Evolutionary conservation across 306 rosid species (phyloP).

Genomic region (Ceratonia siliqua): DNA sequence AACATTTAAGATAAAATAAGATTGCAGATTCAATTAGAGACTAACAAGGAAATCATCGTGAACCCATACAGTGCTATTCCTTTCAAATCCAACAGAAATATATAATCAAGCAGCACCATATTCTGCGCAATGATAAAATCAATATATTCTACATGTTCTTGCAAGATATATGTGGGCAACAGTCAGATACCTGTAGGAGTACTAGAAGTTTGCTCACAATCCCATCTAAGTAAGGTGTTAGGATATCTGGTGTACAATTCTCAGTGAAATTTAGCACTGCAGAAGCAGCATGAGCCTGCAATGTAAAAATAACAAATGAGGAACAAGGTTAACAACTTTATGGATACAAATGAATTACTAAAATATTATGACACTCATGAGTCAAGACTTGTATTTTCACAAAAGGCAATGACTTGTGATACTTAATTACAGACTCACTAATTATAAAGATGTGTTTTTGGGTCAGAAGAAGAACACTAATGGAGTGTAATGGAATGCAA

Average conservation of each 20-base stretch:
- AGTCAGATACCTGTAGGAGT: slow-evolving; percentile 64
- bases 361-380: slow-evolving; percentile 12
- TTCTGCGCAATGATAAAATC: neutral
- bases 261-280: slow-evolving; percentile 76
- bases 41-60: neutral
- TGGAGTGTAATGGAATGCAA: neutral
- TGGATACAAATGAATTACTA: slow-evolving; percentile 17
- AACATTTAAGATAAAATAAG: neutral
- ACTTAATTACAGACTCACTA: neutral
- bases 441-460: neutral
- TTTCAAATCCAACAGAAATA: neutral
- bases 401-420: neutral
- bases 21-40: neutral
- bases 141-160: neutral
- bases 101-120: slow-evolving; percentile 14
- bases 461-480: slow-evolving; percentile 14
- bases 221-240: slow-evolving; percentile 72
- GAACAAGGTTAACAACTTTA: neutral
- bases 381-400: slow-evolving; percentile 4
- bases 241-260: slow-evolving; percentile 68
- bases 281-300: slow-evolving; percentile 84
- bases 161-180: neutral
- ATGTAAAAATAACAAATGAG: slow-evolving; percentile 14
- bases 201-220: slow-evolving; percentile 72
- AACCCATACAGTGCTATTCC: neutral